phyloP scores from a whole-genome alignment of 2,329 filamentous ascomycete genomes.

The Aspergillus neoniger region DNA sequence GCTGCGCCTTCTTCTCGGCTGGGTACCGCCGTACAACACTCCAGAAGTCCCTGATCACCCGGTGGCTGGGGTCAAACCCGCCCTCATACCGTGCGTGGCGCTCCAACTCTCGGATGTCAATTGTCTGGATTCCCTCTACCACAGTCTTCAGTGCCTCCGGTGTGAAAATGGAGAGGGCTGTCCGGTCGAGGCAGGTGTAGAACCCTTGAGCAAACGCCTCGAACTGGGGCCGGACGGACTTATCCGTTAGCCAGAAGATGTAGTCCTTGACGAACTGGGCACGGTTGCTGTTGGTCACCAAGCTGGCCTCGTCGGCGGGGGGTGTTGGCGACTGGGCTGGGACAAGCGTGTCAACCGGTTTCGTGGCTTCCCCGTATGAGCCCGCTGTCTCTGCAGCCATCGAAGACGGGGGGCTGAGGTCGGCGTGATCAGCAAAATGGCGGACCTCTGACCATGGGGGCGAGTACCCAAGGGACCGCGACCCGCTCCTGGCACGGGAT shows the following conservation, averaged over 20 bases:
- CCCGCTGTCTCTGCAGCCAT: slow-evolving; percentile 24
- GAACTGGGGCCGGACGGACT: slow-evolving; percentile 75
- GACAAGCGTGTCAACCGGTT: slow-evolving; percentile 28
- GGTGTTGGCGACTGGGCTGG: slow-evolving; percentile 31
- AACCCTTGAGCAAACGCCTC: slow-evolving; percentile 82
- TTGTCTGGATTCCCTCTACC: slow-evolving; percentile 79
- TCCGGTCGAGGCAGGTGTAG: slow-evolving; percentile 68
- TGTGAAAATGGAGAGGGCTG: slow-evolving; percentile 71
- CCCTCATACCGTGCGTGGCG: slow-evolving; percentile 73
- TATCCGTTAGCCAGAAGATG: slow-evolving; percentile 76
- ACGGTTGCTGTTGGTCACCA: slow-evolving; percentile 82
- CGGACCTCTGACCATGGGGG: slow-evolving; percentile 28
- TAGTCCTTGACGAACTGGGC: slow-evolving; percentile 80
- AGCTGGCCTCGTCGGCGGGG: slow-evolving; percentile 56
- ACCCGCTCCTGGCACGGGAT: slow-evolving; percentile 4
- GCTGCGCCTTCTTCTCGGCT: slow-evolving; percentile 68
- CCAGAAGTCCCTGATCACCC: slow-evolving; percentile 81
- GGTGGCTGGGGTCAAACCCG: slow-evolving; percentile 71
- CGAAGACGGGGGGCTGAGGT: slow-evolving; percentile 26
- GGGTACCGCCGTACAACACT: slow-evolving; percentile 66
- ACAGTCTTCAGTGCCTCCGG: slow-evolving; percentile 71
- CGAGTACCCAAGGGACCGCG: slow-evolving; percentile 12
- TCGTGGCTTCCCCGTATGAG: slow-evolving; percentile 21
- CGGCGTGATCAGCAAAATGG: slow-evolving; percentile 21
- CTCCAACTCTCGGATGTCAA: slow-evolving; percentile 74